Base-by-base conservation (phyloP, 371 early-diverging fungal genomes). In the Blakeslea trispora region DNA sequence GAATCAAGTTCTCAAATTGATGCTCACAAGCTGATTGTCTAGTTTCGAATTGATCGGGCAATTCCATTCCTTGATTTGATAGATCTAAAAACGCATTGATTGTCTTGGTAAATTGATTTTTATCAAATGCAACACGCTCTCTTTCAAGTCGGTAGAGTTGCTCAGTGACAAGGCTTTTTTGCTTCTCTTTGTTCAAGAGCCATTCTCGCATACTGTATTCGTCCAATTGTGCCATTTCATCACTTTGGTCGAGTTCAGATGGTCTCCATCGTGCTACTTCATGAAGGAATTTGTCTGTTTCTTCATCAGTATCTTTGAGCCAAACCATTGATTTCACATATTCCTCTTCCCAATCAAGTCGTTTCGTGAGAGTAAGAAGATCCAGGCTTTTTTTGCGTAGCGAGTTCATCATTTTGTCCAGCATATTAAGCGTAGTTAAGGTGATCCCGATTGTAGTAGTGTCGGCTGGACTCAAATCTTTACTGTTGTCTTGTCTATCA, bases 371-470 rank as follows among this genome's bases (percentile, higher is more conserved):
- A 0, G 73, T 50, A 21, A 66, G 66, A 13, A 82, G 53, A 23
- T 70, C 74, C 24, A 67, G 50, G 9, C 73, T 71, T 51, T 71
- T 68, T 14, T 59, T 57, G 41, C 73, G 62, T 24, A 79, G 35
- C 7, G 59, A 57, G 35, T 64, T 61, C 45, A 77, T 69, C 31
- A 82, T 55, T 34, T 68, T 64, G 37, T 82, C 82, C 8, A 82
- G 51, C 6, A 68, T 55, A 22, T 53, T 74, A n/a, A 82, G 56
- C 0, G 82, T 80, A 5, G 75, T 69, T 5, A 82, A 55, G 4
- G 81, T 82, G 18, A 80, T 78, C 22, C 76, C 79, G 41, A 82
- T 82, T 0, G 81, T 80, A 3, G 77, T 80, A 0, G 82, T 75
- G 34, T 82, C 82, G 18, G 82, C 82, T 8, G 82, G 82, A 47